Evolutionary conservation across 2,329 filamentous ascomycete species (phyloP).

Genomic region (Ceratocystis huliohia): DNA sequence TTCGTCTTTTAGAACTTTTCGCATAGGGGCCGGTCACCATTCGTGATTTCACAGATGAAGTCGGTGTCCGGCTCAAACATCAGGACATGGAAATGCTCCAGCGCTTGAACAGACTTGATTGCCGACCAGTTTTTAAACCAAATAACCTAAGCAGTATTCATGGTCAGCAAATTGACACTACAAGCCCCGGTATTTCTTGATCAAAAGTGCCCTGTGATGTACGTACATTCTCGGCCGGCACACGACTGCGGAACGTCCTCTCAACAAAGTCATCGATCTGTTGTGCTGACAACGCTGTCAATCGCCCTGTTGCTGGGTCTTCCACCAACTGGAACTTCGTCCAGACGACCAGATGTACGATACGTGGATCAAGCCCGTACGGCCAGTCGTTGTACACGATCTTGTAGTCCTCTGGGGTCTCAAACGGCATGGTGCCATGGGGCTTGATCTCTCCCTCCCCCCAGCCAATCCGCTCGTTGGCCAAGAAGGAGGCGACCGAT

Average conservation of each 20-base stretch:
- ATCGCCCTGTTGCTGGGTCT: conserved; percentile 49
- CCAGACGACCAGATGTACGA: conserved; percentile 84
- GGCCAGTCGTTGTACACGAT: conserved; percentile 89
- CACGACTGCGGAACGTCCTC: conserved; percentile 46
- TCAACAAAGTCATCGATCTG: conserved; percentile 61
- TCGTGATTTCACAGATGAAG: conserved; percentile 59
- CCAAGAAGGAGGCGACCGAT: conserved; percentile 64
- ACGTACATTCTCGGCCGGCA: conserved; percentile 43
- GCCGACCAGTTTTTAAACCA: conserved; percentile 62
- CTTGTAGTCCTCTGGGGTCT: conserved; percentile 45
- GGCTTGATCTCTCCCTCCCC: conserved; percentile 21
- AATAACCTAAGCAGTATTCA: conserved; percentile 26
- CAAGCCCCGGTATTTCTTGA: no score
- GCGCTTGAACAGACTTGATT: conserved; percentile 70
- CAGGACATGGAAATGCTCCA: conserved; percentile 96
- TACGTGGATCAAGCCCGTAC: conserved; percentile 66
- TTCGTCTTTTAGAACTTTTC: conserved; percentile 28
- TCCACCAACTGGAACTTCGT: conserved; percentile 74
- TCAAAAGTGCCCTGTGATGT: background rate
- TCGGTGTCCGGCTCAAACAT: conserved; percentile 59
- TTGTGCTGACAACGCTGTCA: conserved; percentile 49
- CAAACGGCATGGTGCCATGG: conserved; percentile 13
- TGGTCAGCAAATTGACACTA: background rate
- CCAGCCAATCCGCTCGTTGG: conserved; percentile 61
- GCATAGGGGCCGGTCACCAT: conserved; percentile 57